Base-by-base conservation (phyloP, 305 asterid genomes). In the Nicotiana rustica region DNA sequence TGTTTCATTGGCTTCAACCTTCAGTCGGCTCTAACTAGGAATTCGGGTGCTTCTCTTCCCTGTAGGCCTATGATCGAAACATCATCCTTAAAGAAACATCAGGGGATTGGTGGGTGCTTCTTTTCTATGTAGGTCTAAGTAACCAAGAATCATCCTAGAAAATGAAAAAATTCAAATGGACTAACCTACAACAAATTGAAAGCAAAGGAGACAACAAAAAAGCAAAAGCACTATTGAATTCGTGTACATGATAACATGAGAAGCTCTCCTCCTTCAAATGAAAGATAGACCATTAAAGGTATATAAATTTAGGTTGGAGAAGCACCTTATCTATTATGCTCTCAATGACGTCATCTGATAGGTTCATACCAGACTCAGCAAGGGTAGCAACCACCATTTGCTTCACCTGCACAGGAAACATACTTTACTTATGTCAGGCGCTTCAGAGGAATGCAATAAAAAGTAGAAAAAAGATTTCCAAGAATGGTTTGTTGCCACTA, bases 321-420 rank as follows among this genome's bases (percentile, higher is more conserved):
- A 82, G 52, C 80, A 90, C 95, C 97, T 92, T 92, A 85, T 91
- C 90, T 33, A 92, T 92, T 82, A 92, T 92, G 81, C 90, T 90
- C 85, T 92, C 95, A 73, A 91, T 88, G 60, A 92, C 90, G 81
- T 91, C 97, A 88, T 92, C 96, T 3, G 93, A 87, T 66, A 93
- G 92, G 84, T 93, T 93, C 97, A 92, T 91, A 81, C 97, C 97
- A 55, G 97, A 92, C 85, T 93, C 97, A 56, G 97, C 97, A 79
- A 92, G 93, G 29, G 97, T 93, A 70, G 97, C 97, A 59, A 93
- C 97, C 79, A 93, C 97, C 97, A 93, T 93, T 90, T 93, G 97
- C 88, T 93, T 93, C 75, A 92, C 94, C 97, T 92, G 82, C 82
- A 73, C 14, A 73, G 62, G 12, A 17, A 47, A 19, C 79, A 71